Evolutionary conservation across 352 stramenopile species (phyloP).

Genomic region (Phytophthora sansomeana): DNA sequence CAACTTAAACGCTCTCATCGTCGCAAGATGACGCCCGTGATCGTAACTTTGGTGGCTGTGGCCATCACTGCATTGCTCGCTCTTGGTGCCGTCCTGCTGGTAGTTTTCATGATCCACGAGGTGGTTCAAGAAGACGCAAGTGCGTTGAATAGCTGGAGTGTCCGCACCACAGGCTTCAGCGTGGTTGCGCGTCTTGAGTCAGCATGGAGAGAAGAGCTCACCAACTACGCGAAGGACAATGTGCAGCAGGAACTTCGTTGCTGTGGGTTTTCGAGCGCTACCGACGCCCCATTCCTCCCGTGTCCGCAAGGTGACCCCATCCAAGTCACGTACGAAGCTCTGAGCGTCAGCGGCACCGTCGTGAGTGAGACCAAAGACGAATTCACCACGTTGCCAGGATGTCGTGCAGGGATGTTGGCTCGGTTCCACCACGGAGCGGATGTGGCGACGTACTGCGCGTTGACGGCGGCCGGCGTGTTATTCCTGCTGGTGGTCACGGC

Average conservation of each 20-base stretch:
- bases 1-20: conserved; percentile 38
- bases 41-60: conserved; percentile 38
- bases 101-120: conserved; percentile 72
- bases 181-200: conserved; percentile 54
- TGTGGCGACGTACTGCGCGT: conserved; percentile 47
- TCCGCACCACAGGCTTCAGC: conserved; percentile 76
- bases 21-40: conserved; percentile 20
- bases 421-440: conserved; percentile 57
- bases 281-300: conserved; percentile 54
- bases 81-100: conserved; percentile 44
- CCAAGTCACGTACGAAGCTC: conserved; percentile 65
- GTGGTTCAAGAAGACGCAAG: conserved; percentile 57
- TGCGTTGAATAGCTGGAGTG: conserved; percentile 71
- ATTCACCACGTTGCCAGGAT: conserved; percentile 57
- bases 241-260: conserved; percentile 77
- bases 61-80: conserved; percentile 54
- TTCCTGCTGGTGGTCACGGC: conserved; percentile 49
- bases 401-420: conserved; percentile 58
- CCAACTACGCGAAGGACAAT: conserved; percentile 50
- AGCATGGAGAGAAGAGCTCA: conserved; percentile 53
- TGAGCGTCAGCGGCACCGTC: conserved; percentile 64
- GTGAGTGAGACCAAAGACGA: conserved; percentile 57
- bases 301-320: conserved; percentile 58
- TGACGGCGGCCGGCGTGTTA: conserved; percentile 43
- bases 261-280: conserved; percentile 64